These are phyloP conservation scores for Colletotrichum coccodes DNA, from an alignment of 2,329 filamentous ascomycete species.

Conservation along the genomic window DNA sequence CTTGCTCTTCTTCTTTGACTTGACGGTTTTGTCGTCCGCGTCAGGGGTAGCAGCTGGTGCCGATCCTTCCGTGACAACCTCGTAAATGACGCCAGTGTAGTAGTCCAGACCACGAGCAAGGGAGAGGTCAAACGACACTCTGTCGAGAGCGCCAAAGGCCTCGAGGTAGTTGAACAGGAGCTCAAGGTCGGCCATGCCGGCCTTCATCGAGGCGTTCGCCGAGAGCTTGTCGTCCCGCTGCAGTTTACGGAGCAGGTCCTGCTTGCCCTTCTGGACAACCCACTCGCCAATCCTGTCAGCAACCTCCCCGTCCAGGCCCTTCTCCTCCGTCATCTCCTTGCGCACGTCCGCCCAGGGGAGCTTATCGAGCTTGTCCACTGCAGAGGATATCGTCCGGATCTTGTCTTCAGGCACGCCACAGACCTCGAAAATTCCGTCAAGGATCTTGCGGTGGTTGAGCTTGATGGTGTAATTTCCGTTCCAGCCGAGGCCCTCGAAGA, in stretches of 20 bases:
- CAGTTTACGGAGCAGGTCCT: conserved; percentile 78
- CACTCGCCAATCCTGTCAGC: conserved; percentile 91
- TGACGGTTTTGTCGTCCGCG: conserved; percentile 45
- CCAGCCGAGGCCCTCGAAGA: conserved; percentile 85
- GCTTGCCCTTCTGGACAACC: conserved; percentile 80
- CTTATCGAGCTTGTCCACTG: conserved; percentile 97
- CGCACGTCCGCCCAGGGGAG: conserved; percentile 88
- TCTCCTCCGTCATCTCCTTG: conserved; percentile 93
- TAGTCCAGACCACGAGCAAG: conserved; percentile 91
- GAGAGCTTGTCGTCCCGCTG: conserved; percentile 73
- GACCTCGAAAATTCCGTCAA: conserved; percentile 92
- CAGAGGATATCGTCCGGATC: conserved; percentile 88
- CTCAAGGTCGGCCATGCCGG: conserved; percentile 83
- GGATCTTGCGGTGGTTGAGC: conserved; percentile 92
- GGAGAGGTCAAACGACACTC: conserved; percentile 88
- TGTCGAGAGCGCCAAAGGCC: conserved; percentile 76
- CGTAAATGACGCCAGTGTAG: conserved; percentile 86
- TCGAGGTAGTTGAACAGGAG: conserved; percentile 86
- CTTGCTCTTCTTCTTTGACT: conserved; percentile 60
- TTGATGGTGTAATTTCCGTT: conserved; percentile 84
- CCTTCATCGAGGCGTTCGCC: conserved; percentile 79
- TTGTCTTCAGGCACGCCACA: conserved; percentile 89
- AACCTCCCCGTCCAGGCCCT: conserved; percentile 79
- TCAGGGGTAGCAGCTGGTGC: conserved; percentile 59
- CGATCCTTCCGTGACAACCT: conserved; percentile 85